Percentiles rank a stretch among this genome's conserved stretches.
Conservation (phyloP, 495 filamentous ascomycete genomes). For the Aspergillus asperescens region DNA sequence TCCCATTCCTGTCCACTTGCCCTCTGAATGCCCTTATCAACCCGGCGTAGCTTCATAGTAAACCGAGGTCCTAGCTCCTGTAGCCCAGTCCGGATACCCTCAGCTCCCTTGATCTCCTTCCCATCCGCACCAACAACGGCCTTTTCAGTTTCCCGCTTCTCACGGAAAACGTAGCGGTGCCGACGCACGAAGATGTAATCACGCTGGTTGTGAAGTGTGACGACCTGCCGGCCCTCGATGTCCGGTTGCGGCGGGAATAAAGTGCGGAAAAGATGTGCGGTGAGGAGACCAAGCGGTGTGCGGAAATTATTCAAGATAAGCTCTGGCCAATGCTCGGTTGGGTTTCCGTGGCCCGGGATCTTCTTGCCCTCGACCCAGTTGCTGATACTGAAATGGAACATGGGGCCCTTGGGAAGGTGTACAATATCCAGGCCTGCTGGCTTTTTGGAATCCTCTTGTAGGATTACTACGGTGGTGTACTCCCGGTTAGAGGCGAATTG, state of each 20-base stretch:
- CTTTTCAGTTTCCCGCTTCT: constrained; percentile 80
- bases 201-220: constrained; percentile 90
- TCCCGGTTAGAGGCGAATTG: constrained; percentile 74
- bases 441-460: constrained; percentile 80
- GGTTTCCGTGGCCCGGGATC: constrained; percentile 79
- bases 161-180: constrained; percentile 88
- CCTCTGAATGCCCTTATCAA: constrained; percentile 84
- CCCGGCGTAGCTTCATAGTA: constrained; percentile 81
- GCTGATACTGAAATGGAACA: constrained; percentile 77
- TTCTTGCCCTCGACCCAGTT: constrained; percentile 83
- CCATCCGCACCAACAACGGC: constrained; percentile 78
- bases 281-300: constrained; percentile 86
- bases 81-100: constrained; percentile 75
- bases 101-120: constrained; percentile 75
- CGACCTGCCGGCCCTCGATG: constrained; percentile 75
- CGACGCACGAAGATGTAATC: constrained; percentile 93
- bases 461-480: constrained; percentile 73
- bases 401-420: constrained; percentile 78
- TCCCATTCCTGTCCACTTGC: constrained; percentile 85
- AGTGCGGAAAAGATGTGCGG: constrained; percentile 75
- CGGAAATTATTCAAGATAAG: constrained; percentile 93
- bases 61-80: constrained; percentile 83
- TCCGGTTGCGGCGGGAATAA: constrained; percentile 83
- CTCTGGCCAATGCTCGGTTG: constrained; percentile 87
- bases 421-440: constrained; percentile 72